Conservation (phyloP, 192 early-diverging fungal genomes). For the Coemansia sp. region DNA sequence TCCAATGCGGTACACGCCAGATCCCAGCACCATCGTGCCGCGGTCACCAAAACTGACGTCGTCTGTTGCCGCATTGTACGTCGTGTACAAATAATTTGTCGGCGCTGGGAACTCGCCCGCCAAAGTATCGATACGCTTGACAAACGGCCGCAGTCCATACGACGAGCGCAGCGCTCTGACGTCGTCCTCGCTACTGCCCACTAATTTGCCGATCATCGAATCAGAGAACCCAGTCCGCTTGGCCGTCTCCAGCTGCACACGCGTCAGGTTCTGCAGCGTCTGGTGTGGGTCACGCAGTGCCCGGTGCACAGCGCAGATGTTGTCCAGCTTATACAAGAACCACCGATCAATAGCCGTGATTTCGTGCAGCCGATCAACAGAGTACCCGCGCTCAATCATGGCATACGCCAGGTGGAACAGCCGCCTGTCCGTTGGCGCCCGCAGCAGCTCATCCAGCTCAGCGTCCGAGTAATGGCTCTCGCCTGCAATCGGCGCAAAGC, state of each 20-base stretch:
- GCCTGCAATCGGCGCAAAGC: conserved; percentile 62
- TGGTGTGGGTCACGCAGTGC: conserved; percentile 51
- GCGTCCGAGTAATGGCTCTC: conserved; percentile 24
- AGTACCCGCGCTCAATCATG: conserved; percentile 73
- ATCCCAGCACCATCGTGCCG: conserved; percentile 94
- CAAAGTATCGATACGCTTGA: conserved; percentile 94
- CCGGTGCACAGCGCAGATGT: conserved; percentile 64
- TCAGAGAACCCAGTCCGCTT: conserved; percentile 93
- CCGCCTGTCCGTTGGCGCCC: conserved; percentile 74
- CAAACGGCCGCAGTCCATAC: conserved; percentile 78
- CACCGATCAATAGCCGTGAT: conserved; percentile 87
- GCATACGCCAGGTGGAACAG: conserved; percentile 82
- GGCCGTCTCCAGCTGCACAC: conserved; percentile 63
- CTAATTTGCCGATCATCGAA: conserved; percentile 69
- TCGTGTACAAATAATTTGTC: conserved; percentile 97
- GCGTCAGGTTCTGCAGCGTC: conserved; percentile 54
- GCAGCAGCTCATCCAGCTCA: conserved; percentile 63
- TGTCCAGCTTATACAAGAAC: conserved; percentile 87
- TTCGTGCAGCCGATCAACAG: conserved; percentile 73
- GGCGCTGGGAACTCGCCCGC: conserved; percentile 95
- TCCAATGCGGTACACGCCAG: conserved; percentile 96
- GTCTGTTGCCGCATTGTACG: conserved; percentile 86
- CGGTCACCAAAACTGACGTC: conserved; percentile 85
- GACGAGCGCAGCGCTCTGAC: conserved; percentile 70
- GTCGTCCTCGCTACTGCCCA: conserved; percentile 56